Evolutionary conservation across 306 rosid genomes (phyloP), one percentile per base, ranked within the genome.

Genomic region (Cicer pinnatifidum): DNA sequence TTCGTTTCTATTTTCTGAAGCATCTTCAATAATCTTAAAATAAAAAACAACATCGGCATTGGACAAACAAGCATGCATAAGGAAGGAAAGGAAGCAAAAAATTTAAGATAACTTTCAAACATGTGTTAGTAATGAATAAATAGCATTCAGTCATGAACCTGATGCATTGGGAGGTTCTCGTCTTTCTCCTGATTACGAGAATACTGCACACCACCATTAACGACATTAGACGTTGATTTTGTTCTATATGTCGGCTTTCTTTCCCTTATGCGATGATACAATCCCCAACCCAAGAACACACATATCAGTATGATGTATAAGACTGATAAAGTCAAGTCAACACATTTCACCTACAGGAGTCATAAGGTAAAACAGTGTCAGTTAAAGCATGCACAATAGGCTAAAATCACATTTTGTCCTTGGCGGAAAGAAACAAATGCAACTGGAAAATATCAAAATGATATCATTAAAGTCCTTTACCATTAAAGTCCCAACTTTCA

Each of bases 251-350:
- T 68, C 5, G 78, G 85, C 41, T 81, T 87, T 75, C 86, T 86
- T 85, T 81, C 82, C 81, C 86, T 78, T 76, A 78, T 78, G 59
- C 81, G 86, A 78, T 85, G 77, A 86, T 84, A 83, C 47, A 91
- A 71, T 60, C 89, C 90, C 99, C 99, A 94, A 66, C 96, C 97
- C 77, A 94, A 75, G 80, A 91, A 85, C 68, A 80, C 82, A 76
- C 88, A 83, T 66, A 84, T 75, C 72, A 91, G 82, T 71, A 85
- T 44, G 71, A 94, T 72, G 85, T 88, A 94, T 52, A 90, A 78
- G 80, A 94, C 78, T 69, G 93, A 73, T 60, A 90, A 82, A 52
- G 82, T 54, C 53, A 90, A 75, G 82, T 94, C 99, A 76, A 88
- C 78, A 81, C 99, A 94, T 72, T 91, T 91, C 66, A 83, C 97